Evolutionary conservation across 1,284 basidiomycete species (phyloP).

Genomic region (Pseudozyma tsukubaensis): DNA sequence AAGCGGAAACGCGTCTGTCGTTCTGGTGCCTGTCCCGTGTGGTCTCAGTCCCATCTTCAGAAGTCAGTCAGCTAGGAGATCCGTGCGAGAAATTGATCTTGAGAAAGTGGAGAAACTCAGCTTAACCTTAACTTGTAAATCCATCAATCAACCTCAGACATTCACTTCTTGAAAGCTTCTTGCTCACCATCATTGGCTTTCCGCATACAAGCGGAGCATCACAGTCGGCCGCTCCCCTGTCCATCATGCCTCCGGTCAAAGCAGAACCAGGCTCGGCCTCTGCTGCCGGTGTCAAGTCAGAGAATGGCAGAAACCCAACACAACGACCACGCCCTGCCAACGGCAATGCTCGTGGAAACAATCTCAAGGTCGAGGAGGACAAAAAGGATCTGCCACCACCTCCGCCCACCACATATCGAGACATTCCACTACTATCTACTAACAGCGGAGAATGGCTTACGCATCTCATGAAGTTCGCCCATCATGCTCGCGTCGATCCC

Average conservation of each 20-base stretch:
- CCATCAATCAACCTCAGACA: not conserved
- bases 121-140: not conserved
- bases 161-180: not conserved
- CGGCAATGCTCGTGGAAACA: slow-evolving; percentile 18
- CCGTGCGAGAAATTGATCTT: slow-evolving; percentile 2
- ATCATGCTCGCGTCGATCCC: slow-evolving; percentile 62
- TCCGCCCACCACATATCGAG: slow-evolving; percentile 59
- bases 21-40: not conserved
- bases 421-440: slow-evolving; percentile 64
- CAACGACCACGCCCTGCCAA: slow-evolving; percentile 26
- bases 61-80: not conserved
- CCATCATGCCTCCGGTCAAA: slow-evolving; percentile 49
- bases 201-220: not conserved
- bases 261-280: slow-evolving; percentile 31
- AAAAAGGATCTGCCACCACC: slow-evolving; percentile 42
- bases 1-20: not conserved
- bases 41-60: not conserved
- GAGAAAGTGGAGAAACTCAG: slow-evolving; percentile 2
- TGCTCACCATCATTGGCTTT: too few species aligned
- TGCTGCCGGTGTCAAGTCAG: slow-evolving; percentile 28
- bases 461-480: slow-evolving; percentile 66
- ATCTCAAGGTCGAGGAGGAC: slow-evolving; percentile 33
- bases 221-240: not conserved
- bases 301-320: slow-evolving; percentile 22
- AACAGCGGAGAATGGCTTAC: slow-evolving; percentile 50